Conservation (phyloP, 169 alveolate genomes). For the Babesia bovis region DNA sequence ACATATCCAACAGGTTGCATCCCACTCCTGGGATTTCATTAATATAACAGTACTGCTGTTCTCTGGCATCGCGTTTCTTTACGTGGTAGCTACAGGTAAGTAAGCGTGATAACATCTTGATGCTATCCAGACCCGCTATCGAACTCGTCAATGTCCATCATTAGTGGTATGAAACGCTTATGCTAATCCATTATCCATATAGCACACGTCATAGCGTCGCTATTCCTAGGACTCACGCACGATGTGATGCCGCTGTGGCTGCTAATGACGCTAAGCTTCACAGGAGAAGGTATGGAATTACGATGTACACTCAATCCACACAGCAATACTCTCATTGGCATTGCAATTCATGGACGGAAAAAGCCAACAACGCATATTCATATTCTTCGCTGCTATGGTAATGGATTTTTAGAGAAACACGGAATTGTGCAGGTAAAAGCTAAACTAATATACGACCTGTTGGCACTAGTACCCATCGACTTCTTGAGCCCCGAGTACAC, state of each 20-base stretch:
- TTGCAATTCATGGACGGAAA: slow-evolving; percentile 14
- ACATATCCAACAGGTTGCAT: background rate
- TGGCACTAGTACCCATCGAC: slow-evolving; percentile 52
- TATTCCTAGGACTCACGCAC: slow-evolving; percentile 51
- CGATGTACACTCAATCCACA: background rate
- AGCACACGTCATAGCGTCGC: slow-evolving; percentile 35
- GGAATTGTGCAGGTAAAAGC: slow-evolving; percentile 27
- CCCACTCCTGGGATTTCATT: slow-evolving; percentile 45
- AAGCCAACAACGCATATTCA: slow-evolving; percentile 27
- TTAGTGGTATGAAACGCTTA: slow-evolving; percentile 39
- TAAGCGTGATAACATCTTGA: background rate
- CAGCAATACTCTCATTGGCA: slow-evolving; percentile 9
- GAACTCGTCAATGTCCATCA: slow-evolving; percentile 35
- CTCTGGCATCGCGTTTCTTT: slow-evolving; percentile 12
- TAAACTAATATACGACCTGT: slow-evolving; percentile 48
- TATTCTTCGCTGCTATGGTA: slow-evolving; percentile 44
- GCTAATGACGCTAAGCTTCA: slow-evolving; percentile 24
- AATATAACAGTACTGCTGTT: slow-evolving; percentile 19
- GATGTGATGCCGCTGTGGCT: slow-evolving; percentile 55
- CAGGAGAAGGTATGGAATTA: slow-evolving; percentile 30
- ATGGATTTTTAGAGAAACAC: background rate
- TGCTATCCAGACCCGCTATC: slow-evolving; percentile 34
- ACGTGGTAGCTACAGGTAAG: slow-evolving; percentile 13
- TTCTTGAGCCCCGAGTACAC: slow-evolving; percentile 46
- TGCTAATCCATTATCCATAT: too few relatives aligned